Conservation (phyloP, 257 asterid species). For the Cordia subcordata region DNA sequence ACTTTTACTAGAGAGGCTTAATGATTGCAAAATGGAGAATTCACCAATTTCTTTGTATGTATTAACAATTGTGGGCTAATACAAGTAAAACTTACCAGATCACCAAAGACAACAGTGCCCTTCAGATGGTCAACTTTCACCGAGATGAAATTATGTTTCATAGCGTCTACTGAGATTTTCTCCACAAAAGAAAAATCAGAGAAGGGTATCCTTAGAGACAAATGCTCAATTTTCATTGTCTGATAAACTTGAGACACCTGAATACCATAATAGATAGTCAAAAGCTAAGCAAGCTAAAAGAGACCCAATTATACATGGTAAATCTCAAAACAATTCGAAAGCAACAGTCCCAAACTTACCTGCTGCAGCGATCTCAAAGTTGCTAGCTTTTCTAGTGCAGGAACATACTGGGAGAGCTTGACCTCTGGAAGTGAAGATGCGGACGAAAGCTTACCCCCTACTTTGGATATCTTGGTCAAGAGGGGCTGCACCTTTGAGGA, state of each 20-base stretch:
- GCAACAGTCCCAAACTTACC: slow-evolving; percentile 26
- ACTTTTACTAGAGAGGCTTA: too few species aligned
- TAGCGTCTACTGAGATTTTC: slow-evolving; percentile 83
- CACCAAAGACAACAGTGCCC: slow-evolving; percentile 73
- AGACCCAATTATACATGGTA: not conserved
- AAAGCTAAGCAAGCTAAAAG: not conserved
- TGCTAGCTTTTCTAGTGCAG: slow-evolving; percentile 76
- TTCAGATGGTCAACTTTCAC: slow-evolving; percentile 73
- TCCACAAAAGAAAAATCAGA: slow-evolving; percentile 62
- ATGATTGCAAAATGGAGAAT: not conserved
- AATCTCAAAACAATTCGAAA: not conserved
- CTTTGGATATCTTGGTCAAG: slow-evolving; percentile 56
- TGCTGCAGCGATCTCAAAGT: slow-evolving; percentile 80
- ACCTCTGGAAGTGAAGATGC: slow-evolving; percentile 74
- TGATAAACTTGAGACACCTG: slow-evolving; percentile 90
- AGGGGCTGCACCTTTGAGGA: slow-evolving; percentile 65
- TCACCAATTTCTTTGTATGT: not conserved
- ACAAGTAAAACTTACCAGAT: slow-evolving; percentile 39
- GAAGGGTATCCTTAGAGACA: slow-evolving; percentile 64
- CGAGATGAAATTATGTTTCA: slow-evolving; percentile 58
- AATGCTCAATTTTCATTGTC: slow-evolving; percentile 59
- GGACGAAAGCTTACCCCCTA: slow-evolving; percentile 66
- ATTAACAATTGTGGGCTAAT: too few species aligned
- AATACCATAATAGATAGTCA: not conserved
- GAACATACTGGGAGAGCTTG: slow-evolving; percentile 60